These are phyloP conservation scores for Dendrobium catenatum DNA, from an alignment of 106 monocot species.

Conservation along the genomic window DNA sequence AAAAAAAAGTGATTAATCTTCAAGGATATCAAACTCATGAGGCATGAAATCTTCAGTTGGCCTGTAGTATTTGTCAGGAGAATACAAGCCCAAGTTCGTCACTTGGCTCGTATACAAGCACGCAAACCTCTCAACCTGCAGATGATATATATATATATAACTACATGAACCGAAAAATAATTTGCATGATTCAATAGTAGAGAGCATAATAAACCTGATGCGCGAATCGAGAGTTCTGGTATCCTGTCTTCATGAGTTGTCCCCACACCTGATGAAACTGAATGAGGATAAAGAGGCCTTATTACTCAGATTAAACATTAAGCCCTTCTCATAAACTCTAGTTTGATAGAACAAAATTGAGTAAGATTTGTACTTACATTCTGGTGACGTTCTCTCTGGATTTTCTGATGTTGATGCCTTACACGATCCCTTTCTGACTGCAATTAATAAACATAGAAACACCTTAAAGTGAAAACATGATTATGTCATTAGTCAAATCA, in stretches of 20 bases:
- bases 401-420: constrained; percentile 58
- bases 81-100: constrained; percentile 78
- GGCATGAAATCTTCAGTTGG: constrained; percentile 99
- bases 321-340: no score
- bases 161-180: background rate
- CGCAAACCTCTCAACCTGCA: constrained; percentile 94
- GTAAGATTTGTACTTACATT: constrained; percentile 29
- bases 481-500: background rate
- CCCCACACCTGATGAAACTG: constrained; percentile 97
- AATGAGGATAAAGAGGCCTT: background rate
- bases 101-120: constrained; percentile 94
- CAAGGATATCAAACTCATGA: constrained; percentile 84
- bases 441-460: constrained; percentile 13
- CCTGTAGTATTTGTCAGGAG: constrained; percentile 90
- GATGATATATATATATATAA: background rate
- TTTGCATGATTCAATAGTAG: background rate
- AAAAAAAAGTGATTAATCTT: background rate
- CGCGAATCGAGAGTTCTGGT: constrained; percentile 93
- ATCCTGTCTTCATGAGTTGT: constrained; percentile 97
- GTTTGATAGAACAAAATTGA: background rate
- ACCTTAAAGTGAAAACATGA: background rate
- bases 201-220: constrained; percentile 58
- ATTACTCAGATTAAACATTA: no score
- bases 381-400: constrained; percentile 53
- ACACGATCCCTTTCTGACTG: constrained; percentile 65